Conservation (phyloP, 179 eudicot genomes). For the Nepenthes alata region DNA sequence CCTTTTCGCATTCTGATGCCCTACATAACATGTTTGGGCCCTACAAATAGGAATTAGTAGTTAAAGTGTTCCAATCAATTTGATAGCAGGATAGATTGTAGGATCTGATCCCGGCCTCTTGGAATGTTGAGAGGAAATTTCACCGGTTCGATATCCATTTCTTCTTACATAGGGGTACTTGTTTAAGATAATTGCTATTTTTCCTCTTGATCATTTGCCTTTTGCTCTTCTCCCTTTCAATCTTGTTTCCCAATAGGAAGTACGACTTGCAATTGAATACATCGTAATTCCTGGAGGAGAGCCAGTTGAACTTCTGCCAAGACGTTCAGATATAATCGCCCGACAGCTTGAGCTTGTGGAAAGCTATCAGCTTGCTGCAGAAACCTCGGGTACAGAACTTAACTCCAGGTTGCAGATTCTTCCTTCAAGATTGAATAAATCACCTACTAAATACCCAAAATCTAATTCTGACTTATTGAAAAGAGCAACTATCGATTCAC, state of each 20-base stretch:
- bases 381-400: conserved; percentile 78
- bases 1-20: neutral
- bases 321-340: conserved; percentile 80
- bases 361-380: conserved; percentile 85
- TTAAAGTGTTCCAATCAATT: too few relatives aligned
- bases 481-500: conserved; percentile 10
- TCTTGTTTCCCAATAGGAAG: conserved; percentile 44
- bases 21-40: neutral
- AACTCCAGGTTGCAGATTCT: conserved; percentile 87
- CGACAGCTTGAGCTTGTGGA: conserved; percentile 82
- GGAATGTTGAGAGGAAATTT: too few relatives aligned
- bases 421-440: conserved; percentile 45
- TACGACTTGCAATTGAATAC: conserved; percentile 88
- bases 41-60: too few relatives aligned
- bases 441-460: conserved; percentile 13
- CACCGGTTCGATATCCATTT: too few relatives aligned
- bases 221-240: neutral
- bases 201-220: too few relatives aligned
- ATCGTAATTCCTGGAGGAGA: conserved; percentile 97
- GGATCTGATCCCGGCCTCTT: too few relatives aligned
- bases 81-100: too few relatives aligned
- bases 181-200: too few relatives aligned
- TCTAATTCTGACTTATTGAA: conserved; percentile 10
- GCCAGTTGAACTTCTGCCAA: conserved; percentile 94
- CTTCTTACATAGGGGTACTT: too few relatives aligned